Evolutionary conservation across 108 stramenopile genomes (phyloP), one percentile per base, ranked within the genome.

Genomic region (Fistulifera solaris): DNA sequence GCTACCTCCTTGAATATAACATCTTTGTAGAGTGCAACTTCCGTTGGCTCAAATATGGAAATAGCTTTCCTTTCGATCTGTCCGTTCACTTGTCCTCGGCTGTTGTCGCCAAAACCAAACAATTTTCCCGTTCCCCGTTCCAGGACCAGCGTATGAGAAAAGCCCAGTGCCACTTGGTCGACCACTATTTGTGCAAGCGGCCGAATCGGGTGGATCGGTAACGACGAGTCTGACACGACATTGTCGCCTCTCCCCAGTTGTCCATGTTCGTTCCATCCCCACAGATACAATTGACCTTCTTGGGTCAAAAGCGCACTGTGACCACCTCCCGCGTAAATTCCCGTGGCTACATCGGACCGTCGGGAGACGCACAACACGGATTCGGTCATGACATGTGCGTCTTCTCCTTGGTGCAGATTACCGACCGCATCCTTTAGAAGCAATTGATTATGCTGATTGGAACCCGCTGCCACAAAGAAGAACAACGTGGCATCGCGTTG

Each of bases 401-500:
- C 82, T 38, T 81, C 72, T 38, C 64, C 66, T 14, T 58, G 39
- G 0, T 66, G 15, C 19, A 74, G 12, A 48, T 66, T 66, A 44
- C 63, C 27, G 48, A 18, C 16, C 6, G 31, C 31, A 28, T 56
- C 38, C 16, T 48, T n/a, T 24, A 72, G 48, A 38, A 83, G 15
- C 16, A 92, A 63, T 53, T 92, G 89, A 68, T 80, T 69, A 58
- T 85, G 76, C 54, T 87, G 83, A 64, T 92, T 92, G 16, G 85
- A 87, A 11, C 89, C 89, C 17, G 70, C 38, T 10, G 85, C 89
- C 55, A 71, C 70, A 25, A 87, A 48, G 63, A 92, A 87, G 55
- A 72, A 83, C 0, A 83, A 66, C 38, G 27, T 54, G 40, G 73
- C 64, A 16, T 77, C 22, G 4, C 65, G 25, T 54, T 80, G 77